phyloP scores from a whole-genome alignment of 306 rosid species.

The Castanea sativa region DNA sequence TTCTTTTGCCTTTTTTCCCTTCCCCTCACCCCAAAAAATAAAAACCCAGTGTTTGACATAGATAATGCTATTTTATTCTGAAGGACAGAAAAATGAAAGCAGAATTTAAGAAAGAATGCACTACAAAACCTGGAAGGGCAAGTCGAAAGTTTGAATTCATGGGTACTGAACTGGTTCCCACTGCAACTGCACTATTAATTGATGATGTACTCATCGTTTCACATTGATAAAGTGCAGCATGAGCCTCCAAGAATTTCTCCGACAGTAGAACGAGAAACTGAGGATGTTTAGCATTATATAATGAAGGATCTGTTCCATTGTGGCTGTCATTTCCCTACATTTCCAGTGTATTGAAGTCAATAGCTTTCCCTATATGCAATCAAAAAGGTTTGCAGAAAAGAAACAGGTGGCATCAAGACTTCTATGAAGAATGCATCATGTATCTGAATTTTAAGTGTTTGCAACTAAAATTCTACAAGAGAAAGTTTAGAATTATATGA shows the following conservation, averaged over 20 bases:
- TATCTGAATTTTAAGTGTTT: neutral
- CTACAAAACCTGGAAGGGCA: neutral
- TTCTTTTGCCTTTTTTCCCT: no score
- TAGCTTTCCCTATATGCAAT: neutral
- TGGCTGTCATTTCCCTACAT: neutral
- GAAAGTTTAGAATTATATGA: neutral
- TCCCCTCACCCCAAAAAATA: no score
- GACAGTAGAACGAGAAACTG: conserved; percentile 2
- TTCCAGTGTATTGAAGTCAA: neutral
- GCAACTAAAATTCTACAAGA: neutral
- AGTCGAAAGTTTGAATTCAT: neutral
- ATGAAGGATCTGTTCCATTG: neutral
- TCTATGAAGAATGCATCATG: neutral
- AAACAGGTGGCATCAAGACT: neutral
- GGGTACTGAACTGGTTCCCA: neutral
- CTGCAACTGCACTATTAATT: neutral
- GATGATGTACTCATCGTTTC: neutral
- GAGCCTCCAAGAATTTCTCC: neutral
- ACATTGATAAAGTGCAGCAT: neutral
- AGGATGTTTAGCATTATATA: neutral
- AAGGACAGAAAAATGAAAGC: no score
- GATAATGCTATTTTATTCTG: no score
- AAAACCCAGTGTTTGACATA: no score
- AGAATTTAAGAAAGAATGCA: neutral
- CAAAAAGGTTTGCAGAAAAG: neutral